These are phyloP conservation scores for Rubus idaeus DNA, from an alignment of 306 rosid genomes.

Conservation along the genomic window DNA sequence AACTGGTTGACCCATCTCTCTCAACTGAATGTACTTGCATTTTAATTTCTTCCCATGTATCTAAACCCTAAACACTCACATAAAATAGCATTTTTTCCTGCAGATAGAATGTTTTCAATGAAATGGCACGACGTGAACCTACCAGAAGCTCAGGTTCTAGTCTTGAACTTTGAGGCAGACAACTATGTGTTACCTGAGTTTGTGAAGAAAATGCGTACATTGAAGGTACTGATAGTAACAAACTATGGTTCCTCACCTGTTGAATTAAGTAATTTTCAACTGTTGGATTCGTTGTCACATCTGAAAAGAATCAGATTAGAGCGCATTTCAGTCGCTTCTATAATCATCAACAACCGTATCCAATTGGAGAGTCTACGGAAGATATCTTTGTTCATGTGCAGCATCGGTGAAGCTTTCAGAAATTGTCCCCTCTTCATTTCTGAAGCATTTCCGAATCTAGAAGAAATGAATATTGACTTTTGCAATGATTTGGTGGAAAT, in stretches of 20 bases:
- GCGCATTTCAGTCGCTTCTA: no score
- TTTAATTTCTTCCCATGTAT: no score
- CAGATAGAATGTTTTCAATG: conserved; percentile 48
- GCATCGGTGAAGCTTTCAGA: conserved; percentile 33
- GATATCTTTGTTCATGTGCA: conserved; percentile 6
- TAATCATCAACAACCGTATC: no score
- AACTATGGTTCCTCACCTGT: no score
- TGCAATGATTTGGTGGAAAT: conserved; percentile 43
- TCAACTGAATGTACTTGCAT: no score
- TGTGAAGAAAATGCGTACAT: no score
- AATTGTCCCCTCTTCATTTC: conserved; percentile 24
- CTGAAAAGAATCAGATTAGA: no score
- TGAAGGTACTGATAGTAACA: no score
- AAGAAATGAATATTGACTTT: conserved; percentile 48
- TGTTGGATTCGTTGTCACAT: no score
- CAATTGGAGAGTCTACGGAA: no score
- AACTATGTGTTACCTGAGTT: conserved; percentile 40
- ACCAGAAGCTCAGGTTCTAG: conserved; percentile 45
- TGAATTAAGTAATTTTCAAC: no score
- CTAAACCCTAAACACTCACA: not conserved
- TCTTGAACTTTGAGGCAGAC: conserved; percentile 39
- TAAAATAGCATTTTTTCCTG: conserved; percentile 15
- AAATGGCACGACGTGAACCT: conserved; percentile 44
- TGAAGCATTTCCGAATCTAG: conserved; percentile 39
- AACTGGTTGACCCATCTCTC: no score